Evolutionary conservation across 371 early-diverging fungal species (phyloP).

Genomic region (Nematocida minor): DNA sequence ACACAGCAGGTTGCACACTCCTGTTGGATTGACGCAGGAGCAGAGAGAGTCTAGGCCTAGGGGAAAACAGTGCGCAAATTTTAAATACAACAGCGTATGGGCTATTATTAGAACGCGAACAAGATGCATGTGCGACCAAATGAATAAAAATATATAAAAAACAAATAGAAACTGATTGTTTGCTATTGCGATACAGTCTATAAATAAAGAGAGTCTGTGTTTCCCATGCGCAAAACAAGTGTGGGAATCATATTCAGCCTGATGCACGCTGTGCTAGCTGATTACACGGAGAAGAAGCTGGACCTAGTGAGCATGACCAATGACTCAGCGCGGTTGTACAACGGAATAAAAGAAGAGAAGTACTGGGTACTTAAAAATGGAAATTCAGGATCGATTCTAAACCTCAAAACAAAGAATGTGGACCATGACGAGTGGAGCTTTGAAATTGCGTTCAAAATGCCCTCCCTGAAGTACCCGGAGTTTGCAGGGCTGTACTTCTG

Average conservation of each 20-base stretch:
- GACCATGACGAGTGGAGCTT: constrained; percentile 63
- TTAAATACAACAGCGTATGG: not conserved
- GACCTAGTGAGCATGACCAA: not conserved
- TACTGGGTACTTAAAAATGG: constrained; percentile 40
- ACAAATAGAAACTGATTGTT: constrained; percentile 38
- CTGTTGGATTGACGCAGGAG: constrained; percentile 34
- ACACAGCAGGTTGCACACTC: constrained; percentile 34
- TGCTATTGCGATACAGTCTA: constrained; percentile 21
- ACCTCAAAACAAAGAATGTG: constrained; percentile 57
- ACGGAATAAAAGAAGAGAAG: constrained; percentile 42
- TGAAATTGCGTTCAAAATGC: constrained; percentile 50
- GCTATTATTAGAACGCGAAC: not conserved
- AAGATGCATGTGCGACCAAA: not conserved
- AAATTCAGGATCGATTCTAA: constrained; percentile 55
- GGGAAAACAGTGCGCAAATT: not conserved
- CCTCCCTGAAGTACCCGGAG: constrained; percentile 52
- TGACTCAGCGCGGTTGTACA: not conserved
- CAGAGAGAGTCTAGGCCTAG: not conserved
- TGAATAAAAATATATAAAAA: not conserved
- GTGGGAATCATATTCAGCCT: too few species aligned
- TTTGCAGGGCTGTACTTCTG: constrained; percentile 64
- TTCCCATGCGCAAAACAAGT: too few species aligned
- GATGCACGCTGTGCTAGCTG: not conserved
- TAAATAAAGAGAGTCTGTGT: constrained; percentile 24
- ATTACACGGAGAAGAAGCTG: constrained; percentile 4